Evolutionary conservation across 2,329 filamentous ascomycete genomes (phyloP), one percentile per base, ranked within the genome.

Genomic region (Ophiostoma montium): DNA sequence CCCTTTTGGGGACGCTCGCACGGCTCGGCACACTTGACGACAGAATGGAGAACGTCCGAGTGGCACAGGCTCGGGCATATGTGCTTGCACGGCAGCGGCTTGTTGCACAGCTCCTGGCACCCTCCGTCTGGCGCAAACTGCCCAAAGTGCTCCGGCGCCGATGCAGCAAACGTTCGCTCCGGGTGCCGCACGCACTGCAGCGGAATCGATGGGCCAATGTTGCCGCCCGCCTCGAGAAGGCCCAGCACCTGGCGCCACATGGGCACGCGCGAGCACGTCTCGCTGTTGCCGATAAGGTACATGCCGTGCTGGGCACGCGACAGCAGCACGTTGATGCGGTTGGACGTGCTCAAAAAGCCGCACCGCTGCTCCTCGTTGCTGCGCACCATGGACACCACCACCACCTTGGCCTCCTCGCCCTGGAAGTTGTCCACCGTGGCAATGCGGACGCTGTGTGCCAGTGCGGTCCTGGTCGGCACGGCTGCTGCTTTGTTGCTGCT

Each of bases 351-450:
- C 1, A 89, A 65, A 52, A 88, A 89, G 0, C 84, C 84, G 16
- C 73, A 72, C 6, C 70, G 74, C 9, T 63, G 65, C 8, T 71
- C 56, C 0, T 60, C 53, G 55, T 89, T 89, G 62, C 82, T 85
- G 36, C 84, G 73, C 0, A 86, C 82, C 0, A 89, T 65, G 0
- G 80, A 84, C 0, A 88, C 66, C 3, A 89, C 67, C 0, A 89
- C 68, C 9, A 89, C 66, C 47, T 84, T 80, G 2, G 78, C 79
- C 57, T 89, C 83, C 58, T 89, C 83, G 0, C 84, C 84, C 56
- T 89, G 82, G 49, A 86, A 88, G 54, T 87, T 88, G 59, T 86
- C 81, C 0, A 86, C 73, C 0, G 80, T 86, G 0, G 81, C 79
- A 0, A 82, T 61, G 5, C 75, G 65, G 3, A 83, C 60, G 1